Base-by-base conservation (phyloP, 345 rosid genomes). In the Anacardium occidentale region DNA sequence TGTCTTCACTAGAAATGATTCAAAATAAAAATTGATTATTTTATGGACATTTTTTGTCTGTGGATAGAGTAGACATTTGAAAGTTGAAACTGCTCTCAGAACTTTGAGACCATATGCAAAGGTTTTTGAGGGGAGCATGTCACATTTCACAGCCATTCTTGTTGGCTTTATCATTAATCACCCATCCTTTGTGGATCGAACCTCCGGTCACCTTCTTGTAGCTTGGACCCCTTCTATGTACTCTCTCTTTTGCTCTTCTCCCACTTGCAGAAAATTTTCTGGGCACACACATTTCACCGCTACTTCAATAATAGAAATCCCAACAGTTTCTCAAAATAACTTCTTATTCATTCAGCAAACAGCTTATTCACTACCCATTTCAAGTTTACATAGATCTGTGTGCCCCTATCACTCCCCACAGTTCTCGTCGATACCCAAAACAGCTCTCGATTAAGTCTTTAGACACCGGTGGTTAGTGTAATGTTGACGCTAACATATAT, bases 301-400 rank as follows among this genome's bases (percentile, higher is more conserved):
- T 56, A 62, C 52, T 65, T 73, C 75, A 47, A 59, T 68, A 47
- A 65, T 63, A 53, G 72, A 20, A 63, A 32, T 67, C 70, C 64
- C 15, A 14, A 57, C n/a, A 47, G 11, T 53, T 40, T 48, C 64
- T 29, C 52, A 7, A 42, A 59, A 51, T 61, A 57, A 25, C 62
- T 77, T 53, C 17, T 44, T 64, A 18, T 64, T 50, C 34, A 37
- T 22, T 68, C 55, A 60, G 70, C 83, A 73, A 25, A 73, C 57
- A 58, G 78, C 77, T 75, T 48, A 75, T 74, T 68, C 71, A 70
- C 37, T 54, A 37, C 42, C 42, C 48, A 29, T 21, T 73, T 61
- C 29, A 64, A 68, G 48, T 52, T 77, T 51, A 60, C 73, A 60
- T 77, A 72, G 25, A 76, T 84, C 74, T 47, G 81, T 84, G 82